Evolutionary conservation across 352 stramenopile genomes (phyloP).

Genomic region (Globisporangium echinulatum): DNA sequence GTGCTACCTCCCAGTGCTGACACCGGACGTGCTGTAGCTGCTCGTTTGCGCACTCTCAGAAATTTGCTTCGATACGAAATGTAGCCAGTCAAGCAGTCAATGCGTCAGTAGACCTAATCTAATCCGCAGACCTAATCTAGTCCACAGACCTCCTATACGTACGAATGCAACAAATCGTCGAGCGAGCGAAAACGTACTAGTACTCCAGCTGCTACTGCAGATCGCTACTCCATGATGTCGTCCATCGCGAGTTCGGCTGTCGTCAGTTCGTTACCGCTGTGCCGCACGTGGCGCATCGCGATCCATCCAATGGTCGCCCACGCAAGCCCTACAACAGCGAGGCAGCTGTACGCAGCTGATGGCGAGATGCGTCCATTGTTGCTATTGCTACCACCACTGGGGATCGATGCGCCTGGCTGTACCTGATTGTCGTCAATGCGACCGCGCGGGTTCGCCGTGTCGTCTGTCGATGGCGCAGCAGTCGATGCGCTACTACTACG

Average conservation of each 20-base stretch:
- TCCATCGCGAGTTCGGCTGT: neutral
- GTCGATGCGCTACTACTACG: too few species aligned
- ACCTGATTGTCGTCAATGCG: neutral
- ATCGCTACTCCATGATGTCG: too few species aligned
- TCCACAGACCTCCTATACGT: too few species aligned
- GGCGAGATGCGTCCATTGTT: conserved; percentile 15
- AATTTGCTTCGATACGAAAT: neutral
- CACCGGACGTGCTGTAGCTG: conserved; percentile 34
- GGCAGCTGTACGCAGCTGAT: conserved; percentile 45
- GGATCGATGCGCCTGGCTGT: neutral
- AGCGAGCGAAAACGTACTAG: too few species aligned
- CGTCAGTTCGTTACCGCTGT: neutral
- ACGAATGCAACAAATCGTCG: too few species aligned
- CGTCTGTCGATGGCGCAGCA: neutral
- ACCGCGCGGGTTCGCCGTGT: neutral
- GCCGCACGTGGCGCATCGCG: conserved; percentile 23
- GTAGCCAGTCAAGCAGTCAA: neutral
- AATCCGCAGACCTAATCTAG: too few species aligned
- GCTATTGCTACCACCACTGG: neutral
- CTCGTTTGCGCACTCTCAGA: neutral
- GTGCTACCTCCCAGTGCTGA: conserved; percentile 76
- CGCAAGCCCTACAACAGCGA: conserved; percentile 34
- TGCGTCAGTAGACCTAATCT: too few species aligned
- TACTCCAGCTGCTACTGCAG: too few species aligned
- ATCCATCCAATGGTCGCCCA: conserved; percentile 54